Evolutionary conservation across 257 asterid genomes (phyloP), one percentile per base, ranked within the genome.

Genomic region (Solanum paucissectum): DNA sequence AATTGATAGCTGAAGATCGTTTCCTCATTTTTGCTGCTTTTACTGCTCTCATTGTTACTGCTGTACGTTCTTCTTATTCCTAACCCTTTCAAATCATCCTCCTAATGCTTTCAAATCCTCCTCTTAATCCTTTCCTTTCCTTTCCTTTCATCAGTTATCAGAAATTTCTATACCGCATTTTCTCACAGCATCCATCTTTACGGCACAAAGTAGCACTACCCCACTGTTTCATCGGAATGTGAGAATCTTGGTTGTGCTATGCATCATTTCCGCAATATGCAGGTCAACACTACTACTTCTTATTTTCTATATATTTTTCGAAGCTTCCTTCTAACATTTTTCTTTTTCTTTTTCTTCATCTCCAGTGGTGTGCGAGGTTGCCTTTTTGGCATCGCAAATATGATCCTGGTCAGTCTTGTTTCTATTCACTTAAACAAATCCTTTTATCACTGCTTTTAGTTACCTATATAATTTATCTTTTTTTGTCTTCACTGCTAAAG

Each of bases 111-210:
- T 18, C 62, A 16, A 13, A 52, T 52, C 62, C 6, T 16, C 23
- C 9, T 40, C 46, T 12, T 52, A 52, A 16, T 52, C 52, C 52
- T 44, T 44, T 44, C 23, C 9, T 52, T 52, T 29, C 12, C 46
- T 40, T 9, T 9, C 23, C 9, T 52, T 52, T 18, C 62, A 16
- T 16, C 62, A 97, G 99, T 88, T 96, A 88, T 91, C 99, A 29
- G 98, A 97, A 93, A 95, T 97, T 84, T 93, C 98, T 23, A 95
- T 97, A 81, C 98, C 99, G 60, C 97, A 95, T 88, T 94, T 90
- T 90, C 89, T 97, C 90, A 95, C 99, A 21, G 98, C 98, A 66
- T 95, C 99, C 37, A 94, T 97, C 84, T 97, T 97, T 90, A 94
- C 99, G 79, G 99, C 99, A 4, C 94, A 95, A 95, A 95, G 94